Percentiles rank a stretch among this genome's conserved stretches.
These are phyloP conservation scores for Amylocarpus encephaloides DNA, from an alignment of 2,329 filamentous ascomycete species.

Conservation along the genomic window DNA sequence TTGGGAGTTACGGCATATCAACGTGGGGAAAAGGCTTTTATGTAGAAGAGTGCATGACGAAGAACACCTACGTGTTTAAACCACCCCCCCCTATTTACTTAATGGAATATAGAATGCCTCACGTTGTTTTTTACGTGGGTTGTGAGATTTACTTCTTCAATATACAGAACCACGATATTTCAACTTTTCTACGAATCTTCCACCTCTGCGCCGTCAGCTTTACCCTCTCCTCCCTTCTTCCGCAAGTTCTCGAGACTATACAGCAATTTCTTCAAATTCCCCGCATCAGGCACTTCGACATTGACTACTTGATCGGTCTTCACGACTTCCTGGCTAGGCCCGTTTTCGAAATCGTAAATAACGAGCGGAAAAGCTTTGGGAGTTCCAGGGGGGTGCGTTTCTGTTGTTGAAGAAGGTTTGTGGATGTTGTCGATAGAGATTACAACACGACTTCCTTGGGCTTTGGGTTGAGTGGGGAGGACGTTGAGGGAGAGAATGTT, in stretches of 20 bases:
- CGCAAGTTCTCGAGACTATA: conserved; percentile 32
- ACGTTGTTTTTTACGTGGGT: neutral
- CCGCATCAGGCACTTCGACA: conserved; percentile 25
- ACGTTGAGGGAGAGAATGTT: conserved; percentile 43
- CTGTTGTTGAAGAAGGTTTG: conserved; percentile 41
- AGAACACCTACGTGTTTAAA: too few relatives aligned
- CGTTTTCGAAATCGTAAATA: conserved; percentile 7
- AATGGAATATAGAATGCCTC: too few relatives aligned
- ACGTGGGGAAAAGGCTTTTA: too few relatives aligned
- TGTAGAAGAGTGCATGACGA: too few relatives aligned
- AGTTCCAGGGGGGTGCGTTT: conserved; percentile 19
- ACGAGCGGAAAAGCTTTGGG: conserved; percentile 11
- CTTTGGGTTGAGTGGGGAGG: conserved; percentile 19
- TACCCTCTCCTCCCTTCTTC: conserved; percentile 28
- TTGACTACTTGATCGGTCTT: conserved; percentile 16
- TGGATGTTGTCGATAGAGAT: conserved; percentile 51
- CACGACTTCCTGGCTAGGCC: conserved; percentile 3
- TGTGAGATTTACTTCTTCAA: neutral
- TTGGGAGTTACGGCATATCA: too few relatives aligned
- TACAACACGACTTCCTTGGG: conserved; percentile 31
- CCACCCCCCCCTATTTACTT: too few relatives aligned
- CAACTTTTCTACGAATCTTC: neutral
- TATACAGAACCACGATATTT: neutral
- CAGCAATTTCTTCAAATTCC: conserved; percentile 34
- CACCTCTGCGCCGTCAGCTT: conserved; percentile 10